phyloP scores from a whole-genome alignment of 345 rosid species.

The Dovyalis caffra region DNA sequence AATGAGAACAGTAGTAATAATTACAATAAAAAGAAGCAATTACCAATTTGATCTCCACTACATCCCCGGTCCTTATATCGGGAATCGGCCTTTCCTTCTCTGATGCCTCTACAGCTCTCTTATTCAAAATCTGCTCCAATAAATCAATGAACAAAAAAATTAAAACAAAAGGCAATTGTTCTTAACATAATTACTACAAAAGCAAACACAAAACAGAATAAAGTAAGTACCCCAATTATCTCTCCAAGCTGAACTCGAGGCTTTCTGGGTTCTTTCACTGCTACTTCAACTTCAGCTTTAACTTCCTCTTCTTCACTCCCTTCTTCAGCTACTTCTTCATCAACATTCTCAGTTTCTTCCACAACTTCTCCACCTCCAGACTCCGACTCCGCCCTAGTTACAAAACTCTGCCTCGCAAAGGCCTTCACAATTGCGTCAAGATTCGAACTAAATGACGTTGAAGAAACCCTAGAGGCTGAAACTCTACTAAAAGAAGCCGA shows the following conservation, averaged over 20 bases:
- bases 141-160: background rate
- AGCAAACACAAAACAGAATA: background rate
- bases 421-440: slow-evolving; percentile 28
- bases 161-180: background rate
- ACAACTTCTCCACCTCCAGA: slow-evolving; percentile 36
- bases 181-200: background rate
- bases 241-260: slow-evolving; percentile 64
- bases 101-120: slow-evolving; percentile 71
- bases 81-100: slow-evolving; percentile 67
- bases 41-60: slow-evolving; percentile 82
- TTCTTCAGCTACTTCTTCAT: slow-evolving; percentile 28
- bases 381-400: slow-evolving; percentile 55
- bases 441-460: slow-evolving; percentile 27
- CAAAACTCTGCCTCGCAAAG: slow-evolving; percentile 38
- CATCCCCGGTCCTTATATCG: slow-evolving; percentile 78
- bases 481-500: slow-evolving; percentile 16
- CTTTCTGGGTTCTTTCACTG: slow-evolving; percentile 43
- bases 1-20: background rate
- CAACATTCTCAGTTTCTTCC: slow-evolving; percentile 33
- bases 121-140: slow-evolving; percentile 63
- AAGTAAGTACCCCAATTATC: slow-evolving; percentile 59
- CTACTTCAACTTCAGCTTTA: slow-evolving; percentile 31
- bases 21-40: slow-evolving; percentile 11
- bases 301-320: slow-evolving; percentile 28
- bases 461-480: slow-evolving; percentile 34